A percentile compares a stretch with the other conserved stretches of the same genome.
Evolutionary conservation across 176 grass and related monocot genomes (phyloP).

Genomic region (Ampelocalamus luodianensis): DNA sequence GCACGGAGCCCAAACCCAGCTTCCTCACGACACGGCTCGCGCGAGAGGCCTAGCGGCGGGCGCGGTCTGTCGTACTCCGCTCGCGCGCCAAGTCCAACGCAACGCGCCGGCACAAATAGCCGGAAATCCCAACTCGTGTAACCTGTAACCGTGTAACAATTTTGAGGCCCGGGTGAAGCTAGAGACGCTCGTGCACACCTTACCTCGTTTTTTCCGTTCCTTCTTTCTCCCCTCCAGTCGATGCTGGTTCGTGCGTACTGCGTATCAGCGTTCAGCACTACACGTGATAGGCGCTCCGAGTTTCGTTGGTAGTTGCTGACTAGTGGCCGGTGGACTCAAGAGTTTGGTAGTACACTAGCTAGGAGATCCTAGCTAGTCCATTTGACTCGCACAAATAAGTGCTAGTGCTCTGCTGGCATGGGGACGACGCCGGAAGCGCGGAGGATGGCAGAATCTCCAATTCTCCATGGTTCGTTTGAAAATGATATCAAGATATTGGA

Average conservation of each 20-base stretch:
- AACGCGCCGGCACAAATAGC: too few relatives aligned
- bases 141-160: too few relatives aligned
- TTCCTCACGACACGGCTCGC: background rate
- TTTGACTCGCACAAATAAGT: conserved; percentile 6
- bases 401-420: background rate
- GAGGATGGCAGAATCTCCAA: conserved; percentile 14
- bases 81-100: too few relatives aligned
- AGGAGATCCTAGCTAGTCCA: background rate
- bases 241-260: background rate
- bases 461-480: conserved; percentile 20
- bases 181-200: too few relatives aligned
- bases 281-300: background rate
- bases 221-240: too few relatives aligned
- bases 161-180: too few relatives aligned
- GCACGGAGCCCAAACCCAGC: background rate
- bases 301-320: background rate
- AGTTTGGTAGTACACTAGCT: background rate
- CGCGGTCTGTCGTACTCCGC: too few relatives aligned
- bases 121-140: too few relatives aligned
- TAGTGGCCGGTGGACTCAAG: background rate
- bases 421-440: conserved; percentile 20
- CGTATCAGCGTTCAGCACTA: background rate
- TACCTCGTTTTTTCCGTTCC: too few relatives aligned
- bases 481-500: conserved; percentile 26
- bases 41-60: too few relatives aligned